Evolutionary conservation across 495 filamentous ascomycete species (phyloP).

Genomic region (Xylaria castorea): DNA sequence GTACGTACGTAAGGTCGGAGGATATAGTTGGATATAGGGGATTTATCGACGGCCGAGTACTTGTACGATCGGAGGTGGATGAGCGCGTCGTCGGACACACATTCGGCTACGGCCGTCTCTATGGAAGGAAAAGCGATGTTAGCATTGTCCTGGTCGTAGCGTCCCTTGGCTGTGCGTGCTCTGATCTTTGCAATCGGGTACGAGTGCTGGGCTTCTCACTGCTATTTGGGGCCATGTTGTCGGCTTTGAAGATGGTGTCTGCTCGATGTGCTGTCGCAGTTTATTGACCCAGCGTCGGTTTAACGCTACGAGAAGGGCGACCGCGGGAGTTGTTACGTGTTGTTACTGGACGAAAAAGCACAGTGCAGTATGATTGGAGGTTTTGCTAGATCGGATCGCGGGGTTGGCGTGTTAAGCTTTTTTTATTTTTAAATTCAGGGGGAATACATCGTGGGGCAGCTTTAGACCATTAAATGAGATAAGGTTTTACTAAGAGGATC

Average conservation of each 20-base stretch:
- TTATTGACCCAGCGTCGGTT: neutral
- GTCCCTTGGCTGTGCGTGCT: neutral
- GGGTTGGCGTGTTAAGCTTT: constrained; percentile 4
- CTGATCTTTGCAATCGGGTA: neutral
- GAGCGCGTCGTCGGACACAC: constrained; percentile 65
- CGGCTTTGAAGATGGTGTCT: neutral
- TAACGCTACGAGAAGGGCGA: neutral
- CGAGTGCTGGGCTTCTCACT: constrained; percentile 37
- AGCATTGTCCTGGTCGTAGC: neutral
- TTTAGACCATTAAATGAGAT: constrained; percentile 3
- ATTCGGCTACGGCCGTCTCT: constrained; percentile 62
- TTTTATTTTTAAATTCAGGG: constrained; percentile 21
- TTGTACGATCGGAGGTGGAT: constrained; percentile 93
- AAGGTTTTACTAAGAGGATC: neutral
- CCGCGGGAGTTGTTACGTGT: constrained; percentile 18
- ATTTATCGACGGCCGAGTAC: constrained; percentile 96
- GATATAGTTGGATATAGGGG: constrained; percentile 91
- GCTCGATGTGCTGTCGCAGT: constrained; percentile 20
- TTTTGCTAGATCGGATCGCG: constrained; percentile 17
- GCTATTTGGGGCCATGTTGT: constrained; percentile 52
- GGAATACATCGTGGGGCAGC: constrained; percentile 25
- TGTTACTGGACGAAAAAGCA: constrained; percentile 1
- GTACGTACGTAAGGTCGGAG: constrained; percentile 86
- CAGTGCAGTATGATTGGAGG: neutral
- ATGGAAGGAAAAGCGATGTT: constrained; percentile 15